Percentiles rank a stretch among this genome's conserved stretches.
phyloP scores from a whole-genome alignment of 805 yeast species.

The Ogataea glucozyma region DNA sequence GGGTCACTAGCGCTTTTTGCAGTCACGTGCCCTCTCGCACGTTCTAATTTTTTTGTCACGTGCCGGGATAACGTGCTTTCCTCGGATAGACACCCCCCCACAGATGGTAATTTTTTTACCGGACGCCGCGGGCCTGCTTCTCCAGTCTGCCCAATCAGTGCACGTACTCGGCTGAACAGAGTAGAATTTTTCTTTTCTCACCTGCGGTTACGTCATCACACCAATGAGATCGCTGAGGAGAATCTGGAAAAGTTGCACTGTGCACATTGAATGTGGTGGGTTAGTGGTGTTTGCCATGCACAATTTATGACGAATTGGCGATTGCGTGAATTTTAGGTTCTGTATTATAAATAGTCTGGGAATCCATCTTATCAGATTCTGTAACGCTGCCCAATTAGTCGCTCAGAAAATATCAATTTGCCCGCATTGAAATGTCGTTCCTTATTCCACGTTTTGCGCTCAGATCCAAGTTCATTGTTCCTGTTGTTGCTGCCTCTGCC shows the following conservation, averaged over 20 bases:
- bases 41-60: too few relatives aligned
- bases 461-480: conserved; percentile 22
- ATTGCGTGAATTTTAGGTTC: conserved; percentile 1
- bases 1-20: not conserved
- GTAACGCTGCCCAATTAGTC: too few relatives aligned
- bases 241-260: not conserved
- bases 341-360: too few relatives aligned
- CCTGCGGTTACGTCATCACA: conserved; percentile 3
- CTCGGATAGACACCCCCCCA: too few relatives aligned
- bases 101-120: too few relatives aligned
- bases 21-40: not conserved
- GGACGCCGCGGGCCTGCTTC: too few relatives aligned
- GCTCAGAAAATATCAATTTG: too few relatives aligned
- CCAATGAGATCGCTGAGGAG: conserved; percentile 2
- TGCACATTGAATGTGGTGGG: not conserved
- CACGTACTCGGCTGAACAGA: too few relatives aligned
- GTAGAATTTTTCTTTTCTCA: too few relatives aligned
- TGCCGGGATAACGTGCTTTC: too few relatives aligned
- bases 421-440: conserved; percentile 12
- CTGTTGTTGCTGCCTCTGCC: conserved; percentile 44
- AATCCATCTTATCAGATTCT: too few relatives aligned
- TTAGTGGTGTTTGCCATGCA: not conserved
- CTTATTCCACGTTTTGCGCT: conserved; percentile 11
- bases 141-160: too few relatives aligned
- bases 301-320: not conserved